These are phyloP conservation scores for Anethum foeniculum DNA, from an alignment of 140 eudicot species.

Conservation along the genomic window DNA sequence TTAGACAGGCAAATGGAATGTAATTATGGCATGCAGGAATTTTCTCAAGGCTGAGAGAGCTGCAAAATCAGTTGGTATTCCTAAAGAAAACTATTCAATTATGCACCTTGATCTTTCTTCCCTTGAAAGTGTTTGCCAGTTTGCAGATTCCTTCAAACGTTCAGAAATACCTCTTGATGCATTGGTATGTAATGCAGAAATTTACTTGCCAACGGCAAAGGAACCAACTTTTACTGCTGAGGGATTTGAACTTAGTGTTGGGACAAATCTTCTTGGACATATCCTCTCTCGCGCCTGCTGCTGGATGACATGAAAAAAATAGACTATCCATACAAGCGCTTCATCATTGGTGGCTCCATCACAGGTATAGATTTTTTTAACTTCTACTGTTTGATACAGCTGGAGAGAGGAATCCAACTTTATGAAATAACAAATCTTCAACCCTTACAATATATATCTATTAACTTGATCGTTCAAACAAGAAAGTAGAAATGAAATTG, in stretches of 20 bases:
- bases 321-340: constrained; percentile 60
- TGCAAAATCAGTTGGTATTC: constrained; percentile 39
- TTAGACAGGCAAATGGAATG: constrained; percentile 47
- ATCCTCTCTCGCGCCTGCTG: constrained; percentile 61
- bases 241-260: constrained; percentile 54
- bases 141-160: constrained; percentile 36
- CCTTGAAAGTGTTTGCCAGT: constrained; percentile 55
- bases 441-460: neutral
- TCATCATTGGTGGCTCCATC: constrained; percentile 86
- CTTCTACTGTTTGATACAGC: neutral
- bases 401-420: neutral
- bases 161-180: constrained; percentile 45
- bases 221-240: constrained; percentile 48
- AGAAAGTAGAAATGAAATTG: neutral
- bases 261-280: constrained; percentile 91
- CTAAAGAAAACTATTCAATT: constrained; percentile 34
- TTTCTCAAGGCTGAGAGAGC: constrained; percentile 59
- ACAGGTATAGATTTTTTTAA: constrained; percentile 46
- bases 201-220: constrained; percentile 57
- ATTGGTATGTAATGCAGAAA: constrained; percentile 51
- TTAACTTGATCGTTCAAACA: neutral
- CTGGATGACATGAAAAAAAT: constrained; percentile 65
- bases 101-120: constrained; percentile 56
- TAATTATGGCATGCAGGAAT: constrained; percentile 52
- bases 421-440: neutral